A percentile compares a stretch with the other conserved stretches of the same genome.
phyloP scores from a whole-genome alignment of 148 eudicot genomes.

The Chenopodium album region DNA sequence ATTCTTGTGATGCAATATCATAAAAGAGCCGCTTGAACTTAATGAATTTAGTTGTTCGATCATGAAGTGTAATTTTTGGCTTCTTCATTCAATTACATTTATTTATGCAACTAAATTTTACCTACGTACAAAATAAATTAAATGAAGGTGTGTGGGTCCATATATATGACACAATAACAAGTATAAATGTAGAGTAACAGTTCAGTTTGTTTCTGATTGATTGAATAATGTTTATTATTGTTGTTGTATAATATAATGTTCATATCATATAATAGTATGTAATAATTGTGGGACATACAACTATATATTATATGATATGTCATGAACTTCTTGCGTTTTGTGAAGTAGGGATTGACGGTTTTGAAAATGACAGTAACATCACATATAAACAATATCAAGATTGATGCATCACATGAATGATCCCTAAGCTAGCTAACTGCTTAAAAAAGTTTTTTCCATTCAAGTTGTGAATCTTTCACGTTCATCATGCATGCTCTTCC shows the following conservation, averaged over 20 bases:
- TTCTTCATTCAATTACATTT: too few species aligned
- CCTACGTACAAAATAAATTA: not conserved
- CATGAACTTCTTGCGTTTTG: slow-evolving; percentile 16
- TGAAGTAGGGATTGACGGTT: slow-evolving; percentile 18
- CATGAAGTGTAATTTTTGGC: too few species aligned
- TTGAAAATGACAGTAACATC: slow-evolving; percentile 17
- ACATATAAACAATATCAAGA: not conserved
- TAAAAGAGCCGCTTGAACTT: not conserved
- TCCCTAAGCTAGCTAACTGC: not conserved
- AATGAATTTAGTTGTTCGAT: too few species aligned
- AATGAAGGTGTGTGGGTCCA: not conserved
- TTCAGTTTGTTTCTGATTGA: too few species aligned
- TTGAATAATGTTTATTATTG: too few species aligned
- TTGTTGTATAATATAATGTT: too few species aligned
- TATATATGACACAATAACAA: too few species aligned
- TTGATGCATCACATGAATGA: not conserved
- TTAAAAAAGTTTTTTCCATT: not conserved
- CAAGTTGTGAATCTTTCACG: slow-evolving; percentile 30
- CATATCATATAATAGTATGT: not conserved
- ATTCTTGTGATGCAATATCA: not conserved
- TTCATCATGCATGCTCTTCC: slow-evolving; percentile 22
- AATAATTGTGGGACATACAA: not conserved
- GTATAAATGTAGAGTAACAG: too few species aligned
- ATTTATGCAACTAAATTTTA: not conserved
- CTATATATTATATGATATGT: not conserved